Evolutionary conservation across 228 moss, liverwort and hornwort genomes (phyloP), one percentile per base, ranked within the genome.

Genomic region (Sphagnum magellanicum): DNA sequence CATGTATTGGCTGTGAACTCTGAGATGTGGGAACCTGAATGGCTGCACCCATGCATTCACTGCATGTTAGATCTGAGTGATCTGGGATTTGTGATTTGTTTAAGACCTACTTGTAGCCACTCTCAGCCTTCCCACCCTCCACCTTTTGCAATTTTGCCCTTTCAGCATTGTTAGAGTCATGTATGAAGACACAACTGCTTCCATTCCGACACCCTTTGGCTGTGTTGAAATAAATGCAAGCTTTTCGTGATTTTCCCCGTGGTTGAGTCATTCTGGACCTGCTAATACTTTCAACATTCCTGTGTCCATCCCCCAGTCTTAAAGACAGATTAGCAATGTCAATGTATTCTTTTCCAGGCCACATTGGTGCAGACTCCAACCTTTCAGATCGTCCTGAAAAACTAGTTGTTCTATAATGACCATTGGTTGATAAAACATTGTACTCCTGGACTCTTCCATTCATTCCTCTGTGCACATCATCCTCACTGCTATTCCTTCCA

Each of bases 181-280:
- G 96, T 50, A 96, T 74, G 71, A 96, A 96, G 10, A 87, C 60
- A 70, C 96, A 96, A 55, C 74, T 89, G 64, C 77, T 78, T 68
- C 96, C 96, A 64, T 96, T 96, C 13, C 96, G 82, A 67, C 96
- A 96, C 16, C 96, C 96, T 65, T 89, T 85, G 13, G 89, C 65
- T 46, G 92, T 91, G 9, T 83, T 92, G 78, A 86, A 96, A 46
- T 96, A 96, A 50, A 92, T 92, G 83, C 96, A 96, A 17, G 88
- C 77, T 72, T 96, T 96, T 16, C 96, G 82, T 0, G 91, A 91
- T 68, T 92, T 96, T 6, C 84, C 69, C 72, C 95, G 3, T 32
- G 80, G 55, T 55, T 4, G 9, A 55, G 9, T 55, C 12, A 12
- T 13, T 71, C 81, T 82, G 16, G 75, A 78, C 6, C 53, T 7